These are phyloP conservation scores for Arthrinium phaeospermum DNA, from an alignment of 2,329 filamentous ascomycete genomes.

Conservation along the genomic window DNA sequence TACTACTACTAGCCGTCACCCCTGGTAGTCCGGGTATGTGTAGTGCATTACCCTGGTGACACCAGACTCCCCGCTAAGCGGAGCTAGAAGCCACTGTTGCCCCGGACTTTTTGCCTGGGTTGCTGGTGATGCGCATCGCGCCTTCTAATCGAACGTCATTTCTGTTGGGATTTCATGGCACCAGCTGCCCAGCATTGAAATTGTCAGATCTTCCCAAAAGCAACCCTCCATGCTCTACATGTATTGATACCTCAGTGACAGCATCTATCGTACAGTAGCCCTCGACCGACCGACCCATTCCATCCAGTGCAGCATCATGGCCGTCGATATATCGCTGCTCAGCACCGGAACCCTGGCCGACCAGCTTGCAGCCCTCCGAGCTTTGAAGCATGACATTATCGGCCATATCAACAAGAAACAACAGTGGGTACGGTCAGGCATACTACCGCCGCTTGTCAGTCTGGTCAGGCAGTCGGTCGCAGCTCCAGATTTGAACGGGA, in stretches of 20 bases:
- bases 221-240: background rate
- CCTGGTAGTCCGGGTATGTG: background rate
- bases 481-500: conserved; percentile 25
- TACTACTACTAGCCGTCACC: background rate
- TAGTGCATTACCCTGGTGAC: background rate
- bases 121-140: conserved; percentile 14
- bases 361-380: conserved; percentile 67
- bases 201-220: background rate
- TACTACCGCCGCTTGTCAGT: conserved; percentile 63
- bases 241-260: background rate
- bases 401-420: conserved; percentile 90
- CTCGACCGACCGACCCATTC: background rate
- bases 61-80: background rate
- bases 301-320: conserved; percentile 19
- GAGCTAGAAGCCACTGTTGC: conserved; percentile 9
- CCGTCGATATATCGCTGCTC: conserved; percentile 22
- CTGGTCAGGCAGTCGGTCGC: conserved; percentile 43
- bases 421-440: conserved; percentile 72
- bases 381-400: conserved; percentile 86
- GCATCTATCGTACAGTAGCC: too few relatives aligned
- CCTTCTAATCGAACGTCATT: conserved; percentile 16
- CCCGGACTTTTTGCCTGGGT: conserved; percentile 15
- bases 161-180: background rate
- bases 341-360: conserved; percentile 48
- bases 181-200: background rate